Base-by-base conservation (phyloP, 2,329 filamentous ascomycete genomes). In the Cladosporium sp. region DNA sequence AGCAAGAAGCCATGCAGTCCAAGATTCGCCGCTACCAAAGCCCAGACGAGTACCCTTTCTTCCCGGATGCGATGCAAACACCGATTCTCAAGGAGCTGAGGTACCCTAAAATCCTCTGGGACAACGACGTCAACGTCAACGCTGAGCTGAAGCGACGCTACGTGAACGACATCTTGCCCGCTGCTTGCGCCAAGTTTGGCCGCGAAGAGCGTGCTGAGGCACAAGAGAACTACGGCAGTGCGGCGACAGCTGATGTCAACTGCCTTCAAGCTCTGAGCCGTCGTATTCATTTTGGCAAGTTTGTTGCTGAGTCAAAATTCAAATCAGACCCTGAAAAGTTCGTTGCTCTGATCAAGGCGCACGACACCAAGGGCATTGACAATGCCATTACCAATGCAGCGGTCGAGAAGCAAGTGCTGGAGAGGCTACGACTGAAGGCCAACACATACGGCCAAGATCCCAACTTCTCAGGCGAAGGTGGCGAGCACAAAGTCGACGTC, bases 41-140 rank as follows among this genome's bases (percentile, higher is more conserved):
- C 0, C 95, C 95, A 47, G 95, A 99, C 83, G 95, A 99, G 81
- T 94, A 97, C 79, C 92, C 95, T 26, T 99, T 98, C 87, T 99
- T 97, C 82, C 92, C 93, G 1, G 86, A 91, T 34, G 89, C 87
- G 11, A 83, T 97, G 49, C 87, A 92, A 74, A 83, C 85, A 65
- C 92, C 94, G 30, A 91, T 99, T 68, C 87, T 99, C n/a, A 89
- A 91, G 72, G 91, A 93, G 10, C 85, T 99, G 71, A 80, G 91
- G 76, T 99, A 99, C 81, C 95, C 95, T 14, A 84, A 85, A 75
- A 92, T 99, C 75, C 86, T 99, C 61, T 90, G 97, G 80, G 82
- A 86, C 55, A 98, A 99, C 84, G 80, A 90, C 74, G 93, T 99
- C 77, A 95, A 94, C 77, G 90, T 97, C 75, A 99, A 98, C 81